These are phyloP conservation scores for Irpex lacteus DNA, from an alignment of 1,284 basidiomycete genomes.

Conservation along the genomic window DNA sequence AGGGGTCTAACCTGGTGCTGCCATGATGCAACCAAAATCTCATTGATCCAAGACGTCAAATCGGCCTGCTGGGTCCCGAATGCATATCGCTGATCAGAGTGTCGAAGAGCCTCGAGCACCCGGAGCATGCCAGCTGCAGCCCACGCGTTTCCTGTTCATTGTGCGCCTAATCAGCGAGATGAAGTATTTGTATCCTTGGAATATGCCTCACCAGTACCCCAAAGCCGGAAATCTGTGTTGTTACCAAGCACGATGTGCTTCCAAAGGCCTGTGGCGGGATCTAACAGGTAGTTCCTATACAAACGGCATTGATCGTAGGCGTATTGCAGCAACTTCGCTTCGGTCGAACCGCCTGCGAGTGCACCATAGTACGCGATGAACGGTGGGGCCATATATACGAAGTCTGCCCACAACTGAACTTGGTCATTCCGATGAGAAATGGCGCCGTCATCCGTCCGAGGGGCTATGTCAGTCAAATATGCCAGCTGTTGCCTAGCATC, in stretches of 20 bases:
- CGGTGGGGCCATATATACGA: constrained; percentile 74
- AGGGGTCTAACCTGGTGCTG: constrained; percentile 37
- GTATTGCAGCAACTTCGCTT: constrained; percentile 46
- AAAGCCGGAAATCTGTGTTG: constrained; percentile 43
- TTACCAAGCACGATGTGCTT: constrained; percentile 48
- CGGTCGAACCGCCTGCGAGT: constrained; percentile 38
- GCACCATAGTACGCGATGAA: constrained; percentile 77
- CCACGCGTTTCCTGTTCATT: constrained; percentile 58
- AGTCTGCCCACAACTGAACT: constrained; percentile 60
- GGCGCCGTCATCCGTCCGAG: constrained; percentile 54
- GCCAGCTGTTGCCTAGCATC: constrained; percentile 56
- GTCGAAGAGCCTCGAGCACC: constrained; percentile 54
- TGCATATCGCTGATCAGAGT: constrained; percentile 37
- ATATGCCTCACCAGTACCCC: constrained; percentile 44
- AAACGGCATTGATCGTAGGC: constrained; percentile 68
- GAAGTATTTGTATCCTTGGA: too few relatives aligned
- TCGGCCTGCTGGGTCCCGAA: constrained; percentile 45
- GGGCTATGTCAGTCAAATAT: constrained; percentile 58
- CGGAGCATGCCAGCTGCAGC: constrained; percentile 66
- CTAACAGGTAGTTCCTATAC: constrained; percentile 53
- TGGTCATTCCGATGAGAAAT: constrained; percentile 61
- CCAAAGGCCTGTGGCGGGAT: constrained; percentile 45
- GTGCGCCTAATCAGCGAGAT: neutral
- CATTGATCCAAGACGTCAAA: constrained; percentile 55
- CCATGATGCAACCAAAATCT: constrained; percentile 54